Conservation (phyloP, 2,329 filamentous ascomycete genomes). For the Capronia americana region DNA sequence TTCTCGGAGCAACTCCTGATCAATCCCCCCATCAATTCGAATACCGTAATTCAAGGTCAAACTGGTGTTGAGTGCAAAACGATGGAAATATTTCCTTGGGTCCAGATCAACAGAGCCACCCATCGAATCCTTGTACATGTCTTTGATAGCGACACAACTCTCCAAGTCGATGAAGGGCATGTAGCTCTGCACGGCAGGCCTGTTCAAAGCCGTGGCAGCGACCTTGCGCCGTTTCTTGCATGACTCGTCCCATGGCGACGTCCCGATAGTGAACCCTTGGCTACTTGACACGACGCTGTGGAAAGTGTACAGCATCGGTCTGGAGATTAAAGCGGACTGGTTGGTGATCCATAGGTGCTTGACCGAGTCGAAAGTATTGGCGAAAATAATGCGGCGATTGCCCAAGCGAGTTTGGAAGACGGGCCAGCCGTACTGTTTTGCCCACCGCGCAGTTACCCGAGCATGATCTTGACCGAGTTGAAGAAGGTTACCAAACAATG, state of each 20-base stretch:
- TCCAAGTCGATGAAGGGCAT: conserved; percentile 85
- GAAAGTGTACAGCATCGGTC: conserved; percentile 80
- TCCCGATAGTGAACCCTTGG: conserved; percentile 82
- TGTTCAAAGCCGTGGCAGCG: conserved; percentile 77
- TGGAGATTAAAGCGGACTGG: conserved; percentile 77
- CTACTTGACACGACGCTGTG: conserved; percentile 78
- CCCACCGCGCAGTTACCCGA: conserved; percentile 62
- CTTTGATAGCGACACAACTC: conserved; percentile 72
- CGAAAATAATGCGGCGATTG: conserved; percentile 71
- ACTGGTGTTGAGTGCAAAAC: conserved; percentile 77
- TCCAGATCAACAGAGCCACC: conserved; percentile 69
- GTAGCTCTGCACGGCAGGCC: conserved; percentile 76
- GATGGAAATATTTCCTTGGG: conserved; percentile 74
- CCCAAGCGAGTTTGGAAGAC: conserved; percentile 61
- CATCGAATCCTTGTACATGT: conserved; percentile 70
- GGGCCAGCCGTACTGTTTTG: conserved; percentile 63
- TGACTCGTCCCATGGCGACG: conserved; percentile 82
- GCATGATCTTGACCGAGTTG: conserved; percentile 66
- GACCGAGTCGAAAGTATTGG: conserved; percentile 78
- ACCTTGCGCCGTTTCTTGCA: conserved; percentile 79
- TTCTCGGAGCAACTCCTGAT: conserved; percentile 71
- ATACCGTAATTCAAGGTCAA: conserved; percentile 81
- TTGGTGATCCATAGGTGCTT: conserved; percentile 77
- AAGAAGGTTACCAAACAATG: conserved; percentile 68
- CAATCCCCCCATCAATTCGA: conserved; percentile 72